phyloP scores from a whole-genome alignment of 1,284 basidiomycete species.

The Cutaneotrichosporon spelunceum region DNA sequence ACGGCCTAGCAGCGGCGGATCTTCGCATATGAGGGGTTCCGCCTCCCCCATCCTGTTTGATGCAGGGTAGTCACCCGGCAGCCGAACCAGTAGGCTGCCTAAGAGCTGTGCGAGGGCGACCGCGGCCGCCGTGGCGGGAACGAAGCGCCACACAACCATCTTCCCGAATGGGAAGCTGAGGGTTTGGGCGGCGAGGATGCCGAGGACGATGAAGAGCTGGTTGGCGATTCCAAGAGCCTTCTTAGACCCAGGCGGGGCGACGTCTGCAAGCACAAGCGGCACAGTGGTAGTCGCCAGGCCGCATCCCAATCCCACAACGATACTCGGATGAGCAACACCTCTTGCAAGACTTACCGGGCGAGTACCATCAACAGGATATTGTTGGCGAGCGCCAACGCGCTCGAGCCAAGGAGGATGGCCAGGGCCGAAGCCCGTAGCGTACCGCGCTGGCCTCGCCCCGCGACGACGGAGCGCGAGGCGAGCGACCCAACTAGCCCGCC shows the following conservation, averaged over 20 bases:
- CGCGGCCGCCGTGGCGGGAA: slow-evolving; percentile 40
- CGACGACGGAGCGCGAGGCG: slow-evolving; percentile 24
- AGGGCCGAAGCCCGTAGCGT: slow-evolving; percentile 31
- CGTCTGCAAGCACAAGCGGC: slow-evolving; percentile 51
- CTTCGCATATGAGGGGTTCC: slow-evolving; percentile 3
- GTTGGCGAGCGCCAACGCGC: slow-evolving; percentile 27
- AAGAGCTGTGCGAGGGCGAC: slow-evolving; percentile 46
- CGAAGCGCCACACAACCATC: slow-evolving; percentile 43
- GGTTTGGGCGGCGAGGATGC: slow-evolving; percentile 49
- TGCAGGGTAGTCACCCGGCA: background rate
- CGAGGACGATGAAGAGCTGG: slow-evolving; percentile 50
- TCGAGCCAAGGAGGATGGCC: slow-evolving; percentile 30
- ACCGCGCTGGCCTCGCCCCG: slow-evolving; percentile 26
- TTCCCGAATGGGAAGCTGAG: slow-evolving; percentile 45
- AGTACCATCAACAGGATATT: slow-evolving; percentile 26
- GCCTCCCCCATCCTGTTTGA: background rate
- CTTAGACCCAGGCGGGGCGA: slow-evolving; percentile 49
- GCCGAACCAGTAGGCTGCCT: slow-evolving; percentile 30
- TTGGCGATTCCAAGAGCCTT: slow-evolving; percentile 53
- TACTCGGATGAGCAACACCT: slow-evolving; percentile 20
- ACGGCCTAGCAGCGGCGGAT: background rate
- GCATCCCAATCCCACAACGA: slow-evolving; percentile 52
- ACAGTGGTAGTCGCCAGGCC: slow-evolving; percentile 52
- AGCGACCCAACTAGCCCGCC: slow-evolving; percentile 52
- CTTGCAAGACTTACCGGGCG: slow-evolving; percentile 29